phyloP scores from a whole-genome alignment of 164 flowering plant species.

The Warburgia ugandensis region DNA sequence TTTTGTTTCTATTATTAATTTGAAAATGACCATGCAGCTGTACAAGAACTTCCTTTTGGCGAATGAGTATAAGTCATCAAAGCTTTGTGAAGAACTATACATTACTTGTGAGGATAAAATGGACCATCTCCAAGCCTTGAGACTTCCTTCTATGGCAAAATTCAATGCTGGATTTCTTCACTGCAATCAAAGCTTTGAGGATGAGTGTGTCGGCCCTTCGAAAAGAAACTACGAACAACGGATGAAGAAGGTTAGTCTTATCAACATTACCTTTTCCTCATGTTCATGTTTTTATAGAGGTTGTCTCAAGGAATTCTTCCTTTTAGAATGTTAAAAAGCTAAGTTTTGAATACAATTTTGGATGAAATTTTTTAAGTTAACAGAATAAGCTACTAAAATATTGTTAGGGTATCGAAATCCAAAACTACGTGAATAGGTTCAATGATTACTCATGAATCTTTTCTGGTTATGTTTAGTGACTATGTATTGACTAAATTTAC shows the following conservation, averaged over 20 bases:
- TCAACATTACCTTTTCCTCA: not conserved
- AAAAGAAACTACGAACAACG: slow-evolving; percentile 75
- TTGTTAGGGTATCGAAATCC: too few species aligned
- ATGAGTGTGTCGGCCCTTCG: slow-evolving; percentile 91
- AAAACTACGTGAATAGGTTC: too few species aligned
- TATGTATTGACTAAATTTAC: too few species aligned
- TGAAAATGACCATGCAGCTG: slow-evolving; percentile 29
- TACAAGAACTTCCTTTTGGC: slow-evolving; percentile 61
- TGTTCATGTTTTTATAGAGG: not conserved
- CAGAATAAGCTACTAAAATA: too few species aligned
- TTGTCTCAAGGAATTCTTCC: not conserved
- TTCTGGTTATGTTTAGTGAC: too few species aligned
- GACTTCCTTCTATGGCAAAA: slow-evolving; percentile 98
- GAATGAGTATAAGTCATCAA: slow-evolving; percentile 82
- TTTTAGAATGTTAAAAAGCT: too few species aligned
- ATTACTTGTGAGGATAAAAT: slow-evolving; percentile 83
- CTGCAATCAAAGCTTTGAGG: slow-evolving; percentile 89
- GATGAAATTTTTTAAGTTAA: too few species aligned
- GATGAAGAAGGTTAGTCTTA: slow-evolving; percentile 64
- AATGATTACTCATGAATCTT: too few species aligned
- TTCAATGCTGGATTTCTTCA: slow-evolving; percentile 90
- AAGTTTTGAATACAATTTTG: too few species aligned
- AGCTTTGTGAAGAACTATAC: slow-evolving; percentile 84
- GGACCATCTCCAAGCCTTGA: slow-evolving; percentile 95
- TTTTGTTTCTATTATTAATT: too few species aligned